phyloP scores from a whole-genome alignment of 202 grass and related monocot species.

The Bolboschoenoplectus hybrid region DNA sequence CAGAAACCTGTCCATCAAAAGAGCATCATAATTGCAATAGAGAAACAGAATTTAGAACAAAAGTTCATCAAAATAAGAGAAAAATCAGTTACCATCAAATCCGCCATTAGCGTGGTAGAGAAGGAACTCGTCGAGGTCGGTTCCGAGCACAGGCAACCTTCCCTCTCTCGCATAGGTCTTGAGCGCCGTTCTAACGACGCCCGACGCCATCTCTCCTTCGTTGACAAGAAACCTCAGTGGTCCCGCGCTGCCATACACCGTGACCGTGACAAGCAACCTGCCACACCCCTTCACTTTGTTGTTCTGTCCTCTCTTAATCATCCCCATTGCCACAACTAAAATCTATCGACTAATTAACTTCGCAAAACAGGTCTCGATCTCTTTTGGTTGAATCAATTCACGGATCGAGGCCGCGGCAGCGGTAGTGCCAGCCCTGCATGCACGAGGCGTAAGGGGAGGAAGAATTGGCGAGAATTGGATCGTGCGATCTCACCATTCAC shows the following conservation, averaged over 20 bases:
- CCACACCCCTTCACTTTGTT: constrained; percentile 44
- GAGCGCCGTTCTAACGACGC: constrained; percentile 54
- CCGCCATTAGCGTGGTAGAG: constrained; percentile 61
- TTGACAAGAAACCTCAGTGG: constrained; percentile 66
- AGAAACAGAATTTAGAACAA: neutral
- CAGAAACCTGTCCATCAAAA: neutral
- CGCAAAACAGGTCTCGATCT: neutral
- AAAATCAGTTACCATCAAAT: constrained; percentile 54
- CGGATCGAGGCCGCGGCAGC: constrained; percentile 77
- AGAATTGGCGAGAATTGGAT: constrained; percentile 41
- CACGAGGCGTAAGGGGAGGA: constrained; percentile 67
- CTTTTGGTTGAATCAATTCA: constrained; percentile 18
- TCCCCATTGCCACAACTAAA: constrained; percentile 45
- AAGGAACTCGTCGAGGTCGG: constrained; percentile 54
- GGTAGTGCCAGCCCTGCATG: constrained; percentile 93
- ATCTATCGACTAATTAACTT: constrained; percentile 8
- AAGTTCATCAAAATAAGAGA: neutral
- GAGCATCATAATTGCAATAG: neutral
- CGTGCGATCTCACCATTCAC: constrained; percentile 84
- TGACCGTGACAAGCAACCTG: constrained; percentile 64
- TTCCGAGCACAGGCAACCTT: constrained; percentile 62
- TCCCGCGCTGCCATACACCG: constrained; percentile 75
- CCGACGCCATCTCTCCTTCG: constrained; percentile 57
- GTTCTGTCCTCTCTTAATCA: constrained; percentile 43
- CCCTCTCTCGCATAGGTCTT: constrained; percentile 68